These are phyloP conservation scores for Blastocladiella emersonii DNA, from an alignment of 371 early-diverging fungal species.

Conservation along the genomic window DNA sequence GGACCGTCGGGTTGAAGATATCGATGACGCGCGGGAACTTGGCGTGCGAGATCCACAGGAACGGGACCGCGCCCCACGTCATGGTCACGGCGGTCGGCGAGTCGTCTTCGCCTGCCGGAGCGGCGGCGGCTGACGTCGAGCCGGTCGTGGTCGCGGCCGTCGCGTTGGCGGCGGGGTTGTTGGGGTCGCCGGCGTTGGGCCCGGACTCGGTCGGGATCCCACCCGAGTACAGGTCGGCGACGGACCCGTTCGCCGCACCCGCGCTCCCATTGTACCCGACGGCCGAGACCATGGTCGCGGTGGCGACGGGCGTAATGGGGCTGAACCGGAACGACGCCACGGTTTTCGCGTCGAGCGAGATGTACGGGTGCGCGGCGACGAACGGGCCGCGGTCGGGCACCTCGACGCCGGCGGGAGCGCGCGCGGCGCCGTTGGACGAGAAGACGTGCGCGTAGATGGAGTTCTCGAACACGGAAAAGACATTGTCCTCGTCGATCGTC, in stretches of 20 bases:
- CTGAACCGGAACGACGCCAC: neutral
- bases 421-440: too few relatives aligned
- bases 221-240: too few relatives aligned
- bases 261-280: too few relatives aligned
- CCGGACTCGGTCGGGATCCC: neutral
- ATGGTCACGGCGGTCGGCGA: neutral
- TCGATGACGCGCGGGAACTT: neutral
- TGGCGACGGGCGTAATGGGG: neutral
- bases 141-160: neutral
- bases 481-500: slow-evolving; percentile 1
- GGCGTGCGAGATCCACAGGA: neutral
- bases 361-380: neutral
- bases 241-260: too few relatives aligned
- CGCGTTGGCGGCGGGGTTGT: neutral
- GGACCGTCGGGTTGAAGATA: slow-evolving; percentile 1
- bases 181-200: neutral
- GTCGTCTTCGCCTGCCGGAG: neutral
- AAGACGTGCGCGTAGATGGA: neutral
- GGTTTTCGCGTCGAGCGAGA: slow-evolving; percentile 1
- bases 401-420: neutral
- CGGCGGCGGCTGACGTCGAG: slow-evolving; percentile 1
- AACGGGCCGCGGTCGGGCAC: neutral
- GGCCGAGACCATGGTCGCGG: neutral
- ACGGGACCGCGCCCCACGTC: neutral
- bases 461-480: neutral